phyloP scores from a whole-genome alignment of 495 filamentous ascomycete species.

The Neurospora terricola region DNA sequence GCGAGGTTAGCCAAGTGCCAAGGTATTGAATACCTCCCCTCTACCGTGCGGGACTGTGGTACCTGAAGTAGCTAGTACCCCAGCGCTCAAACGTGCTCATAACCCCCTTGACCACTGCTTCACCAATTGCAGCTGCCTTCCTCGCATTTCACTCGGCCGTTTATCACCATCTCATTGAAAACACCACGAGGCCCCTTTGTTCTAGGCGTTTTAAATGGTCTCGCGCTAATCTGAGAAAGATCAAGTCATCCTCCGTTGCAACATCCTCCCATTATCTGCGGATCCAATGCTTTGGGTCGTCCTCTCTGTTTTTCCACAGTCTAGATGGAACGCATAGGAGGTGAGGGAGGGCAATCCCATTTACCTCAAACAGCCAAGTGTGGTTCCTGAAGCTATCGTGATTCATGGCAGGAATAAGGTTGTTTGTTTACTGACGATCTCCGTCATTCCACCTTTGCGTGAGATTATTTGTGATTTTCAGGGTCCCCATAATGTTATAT shows the following conservation, averaged over 20 bases:
- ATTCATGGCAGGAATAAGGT: neutral
- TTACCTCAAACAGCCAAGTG: neutral
- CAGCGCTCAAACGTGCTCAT: neutral
- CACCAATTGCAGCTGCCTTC: neutral
- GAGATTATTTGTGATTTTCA: neutral
- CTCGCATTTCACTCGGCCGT: neutral
- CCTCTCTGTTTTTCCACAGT: neutral
- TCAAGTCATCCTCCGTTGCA: neutral
- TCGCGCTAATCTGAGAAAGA: neutral
- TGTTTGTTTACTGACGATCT: neutral
- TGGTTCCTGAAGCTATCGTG: neutral
- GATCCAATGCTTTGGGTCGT: neutral
- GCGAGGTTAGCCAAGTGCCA: neutral
- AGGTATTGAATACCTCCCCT: neutral
- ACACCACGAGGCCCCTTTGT: neutral
- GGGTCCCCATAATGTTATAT: neutral
- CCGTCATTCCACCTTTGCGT: neutral
- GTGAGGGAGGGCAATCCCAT: neutral
- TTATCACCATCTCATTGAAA: neutral
- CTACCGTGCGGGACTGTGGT: neutral
- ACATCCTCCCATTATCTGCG: neutral
- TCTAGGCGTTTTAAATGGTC: neutral
- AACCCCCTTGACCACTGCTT: neutral
- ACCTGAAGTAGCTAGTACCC: neutral
- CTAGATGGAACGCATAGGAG: neutral